Evolutionary conservation across 1,284 basidiomycete genomes (phyloP).

Genomic region (Rhodotorula mucilaginosa): DNA sequence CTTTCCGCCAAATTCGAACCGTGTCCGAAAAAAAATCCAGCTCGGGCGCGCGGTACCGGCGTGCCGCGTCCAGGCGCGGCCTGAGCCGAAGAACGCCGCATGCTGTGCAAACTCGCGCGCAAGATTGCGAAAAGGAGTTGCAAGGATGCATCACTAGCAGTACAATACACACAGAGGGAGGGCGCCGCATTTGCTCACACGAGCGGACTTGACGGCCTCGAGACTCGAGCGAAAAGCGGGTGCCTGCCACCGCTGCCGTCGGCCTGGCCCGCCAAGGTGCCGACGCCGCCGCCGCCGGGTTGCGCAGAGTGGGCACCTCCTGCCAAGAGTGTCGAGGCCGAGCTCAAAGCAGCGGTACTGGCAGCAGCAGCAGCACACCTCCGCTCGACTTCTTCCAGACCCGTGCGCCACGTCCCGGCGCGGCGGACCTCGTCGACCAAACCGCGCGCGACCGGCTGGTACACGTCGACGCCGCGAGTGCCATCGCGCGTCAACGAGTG

Average conservation of each 20-base stretch:
- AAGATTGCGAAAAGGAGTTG: too few relatives aligned
- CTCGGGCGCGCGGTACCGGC: background rate
- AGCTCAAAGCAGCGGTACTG: too few relatives aligned
- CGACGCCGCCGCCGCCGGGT: background rate
- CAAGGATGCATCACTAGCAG: too few relatives aligned
- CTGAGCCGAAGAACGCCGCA: too few relatives aligned
- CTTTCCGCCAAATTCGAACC: background rate
- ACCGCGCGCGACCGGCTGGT: background rate
- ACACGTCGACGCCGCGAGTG: conserved; percentile 8
- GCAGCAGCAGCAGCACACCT: background rate
- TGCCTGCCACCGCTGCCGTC: background rate
- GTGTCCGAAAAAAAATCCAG: background rate
- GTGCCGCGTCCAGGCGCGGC: too few relatives aligned
- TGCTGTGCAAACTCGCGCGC: too few relatives aligned
- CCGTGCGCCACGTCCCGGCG: background rate
- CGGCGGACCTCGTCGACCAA: background rate
- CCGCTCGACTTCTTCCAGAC: conserved; percentile 11
- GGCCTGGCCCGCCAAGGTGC: background rate
- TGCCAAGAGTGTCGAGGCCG: background rate
- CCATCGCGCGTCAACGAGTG: conserved; percentile 5
- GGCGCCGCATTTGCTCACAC: too few relatives aligned
- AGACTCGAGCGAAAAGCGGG: background rate
- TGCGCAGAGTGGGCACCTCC: background rate
- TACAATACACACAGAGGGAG: too few relatives aligned
- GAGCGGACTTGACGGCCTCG: background rate